A percentile compares a stretch with the other conserved stretches of the same genome.
Conservation (phyloP, 2,329 filamentous ascomycete species). For the Aspergillus versicolor region DNA sequence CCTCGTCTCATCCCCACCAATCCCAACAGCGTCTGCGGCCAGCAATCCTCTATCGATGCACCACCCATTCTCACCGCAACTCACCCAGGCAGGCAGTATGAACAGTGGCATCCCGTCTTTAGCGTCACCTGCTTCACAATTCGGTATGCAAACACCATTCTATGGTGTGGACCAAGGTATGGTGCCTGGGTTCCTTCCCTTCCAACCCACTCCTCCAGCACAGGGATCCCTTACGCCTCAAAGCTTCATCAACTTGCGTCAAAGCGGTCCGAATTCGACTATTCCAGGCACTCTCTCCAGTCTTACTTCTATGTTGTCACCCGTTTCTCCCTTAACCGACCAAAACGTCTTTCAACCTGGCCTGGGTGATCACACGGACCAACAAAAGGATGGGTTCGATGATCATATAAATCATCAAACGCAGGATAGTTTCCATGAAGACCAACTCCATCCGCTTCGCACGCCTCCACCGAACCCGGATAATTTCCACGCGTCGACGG, state of each 20-base stretch:
- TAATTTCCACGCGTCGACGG: slow-evolving; percentile 42
- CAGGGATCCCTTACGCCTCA: slow-evolving; percentile 42
- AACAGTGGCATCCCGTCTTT: slow-evolving; percentile 65
- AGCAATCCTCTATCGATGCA: slow-evolving; percentile 65
- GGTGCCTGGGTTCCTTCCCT: slow-evolving; percentile 66
- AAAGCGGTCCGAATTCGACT: slow-evolving; percentile 58
- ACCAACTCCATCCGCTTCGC: slow-evolving; percentile 26
- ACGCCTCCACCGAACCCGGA: slow-evolving; percentile 36
- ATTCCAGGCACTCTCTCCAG: slow-evolving; percentile 45
- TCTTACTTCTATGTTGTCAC: slow-evolving; percentile 56
- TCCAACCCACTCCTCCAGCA: slow-evolving; percentile 60
- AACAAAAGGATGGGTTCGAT: slow-evolving; percentile 26
- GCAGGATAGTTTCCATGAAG: slow-evolving; percentile 21
- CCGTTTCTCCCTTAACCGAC: slow-evolving; percentile 63
- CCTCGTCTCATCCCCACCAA: slow-evolving; percentile 77
- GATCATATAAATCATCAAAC: slow-evolving; percentile 30
- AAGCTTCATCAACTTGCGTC: slow-evolving; percentile 43
- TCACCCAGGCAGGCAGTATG: slow-evolving; percentile 59
- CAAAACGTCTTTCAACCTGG: slow-evolving; percentile 40
- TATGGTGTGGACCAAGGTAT: slow-evolving; percentile 59
- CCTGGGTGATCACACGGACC: slow-evolving; percentile 20
- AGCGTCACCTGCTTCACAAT: slow-evolving; percentile 68
- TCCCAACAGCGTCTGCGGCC: slow-evolving; percentile 74
- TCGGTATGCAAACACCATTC: slow-evolving; percentile 59
- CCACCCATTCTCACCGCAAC: slow-evolving; percentile 63